These are phyloP conservation scores for Entoloma clypeatum DNA, from an alignment of 1,284 basidiomycete genomes.

Conservation along the genomic window DNA sequence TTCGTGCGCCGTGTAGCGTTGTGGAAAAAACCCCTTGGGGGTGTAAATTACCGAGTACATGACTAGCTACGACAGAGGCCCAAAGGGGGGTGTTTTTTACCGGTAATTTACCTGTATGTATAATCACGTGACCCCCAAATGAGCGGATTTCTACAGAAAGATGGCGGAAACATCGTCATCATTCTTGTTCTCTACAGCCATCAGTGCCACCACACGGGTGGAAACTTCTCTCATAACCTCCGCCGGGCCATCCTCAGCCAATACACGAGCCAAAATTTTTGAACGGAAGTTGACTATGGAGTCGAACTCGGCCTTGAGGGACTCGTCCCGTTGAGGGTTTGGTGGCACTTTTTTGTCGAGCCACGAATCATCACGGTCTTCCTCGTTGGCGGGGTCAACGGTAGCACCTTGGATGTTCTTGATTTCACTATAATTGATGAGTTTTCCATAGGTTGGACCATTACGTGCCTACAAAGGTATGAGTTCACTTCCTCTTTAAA, in stretches of 20 bases:
- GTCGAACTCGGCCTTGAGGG: too few relatives aligned
- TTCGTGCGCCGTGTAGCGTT: slow-evolving; percentile 2
- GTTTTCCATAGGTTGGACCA: neutral
- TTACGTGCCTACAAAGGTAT: neutral
- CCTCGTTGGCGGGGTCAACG: too few relatives aligned
- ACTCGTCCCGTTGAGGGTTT: too few relatives aligned
- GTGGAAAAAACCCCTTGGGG: slow-evolving; percentile 1
- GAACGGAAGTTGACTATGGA: too few relatives aligned
- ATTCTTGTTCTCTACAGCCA: neutral
- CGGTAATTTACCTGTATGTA: slow-evolving; percentile 2
- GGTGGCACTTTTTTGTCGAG: too few relatives aligned
- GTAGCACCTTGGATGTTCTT: too few relatives aligned
- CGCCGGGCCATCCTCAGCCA: neutral
- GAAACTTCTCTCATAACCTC: neutral
- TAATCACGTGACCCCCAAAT: too few relatives aligned
- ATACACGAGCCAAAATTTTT: too few relatives aligned
- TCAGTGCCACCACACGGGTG: too few relatives aligned
- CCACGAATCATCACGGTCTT: too few relatives aligned
- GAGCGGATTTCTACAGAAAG: neutral
- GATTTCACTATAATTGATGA: neutral
- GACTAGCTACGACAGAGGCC: neutral
- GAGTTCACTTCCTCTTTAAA: neutral
- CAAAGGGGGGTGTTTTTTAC: neutral
- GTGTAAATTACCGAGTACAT: slow-evolving; percentile 1
- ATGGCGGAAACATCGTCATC: slow-evolving; percentile 1